Evolutionary conservation across 1,139 yeast species (phyloP), one percentile per base, ranked within the genome.

Genomic region (Starmera stellimalicola): DNA sequence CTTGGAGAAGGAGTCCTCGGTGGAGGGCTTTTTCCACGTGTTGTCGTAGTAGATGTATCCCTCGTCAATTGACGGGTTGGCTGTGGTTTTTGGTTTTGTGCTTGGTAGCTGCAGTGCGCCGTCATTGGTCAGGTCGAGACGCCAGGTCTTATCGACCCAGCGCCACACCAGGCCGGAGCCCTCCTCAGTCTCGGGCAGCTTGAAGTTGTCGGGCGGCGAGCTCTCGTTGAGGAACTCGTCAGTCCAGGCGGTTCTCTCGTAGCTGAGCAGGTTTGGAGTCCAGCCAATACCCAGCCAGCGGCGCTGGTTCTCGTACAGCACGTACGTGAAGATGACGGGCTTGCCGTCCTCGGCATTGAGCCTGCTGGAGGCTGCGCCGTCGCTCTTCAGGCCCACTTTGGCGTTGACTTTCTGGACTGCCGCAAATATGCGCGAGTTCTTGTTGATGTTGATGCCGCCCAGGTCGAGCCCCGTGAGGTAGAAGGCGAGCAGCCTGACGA

Each of bases 251-350:
- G 95, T 77, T 51, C 98, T 71, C 57, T 91, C 98, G 54, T 91
- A 91, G 24, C 94, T 80, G 41, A 91, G 65, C 52, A 91, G 66
- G 51, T 87, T 87, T 7, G 93, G 68, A 0, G 98, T 88, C 98
- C 98, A 91, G 10, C 98, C 98, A 48, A 91, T 84, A 9, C 97
- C 98, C 30, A 91, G 66, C 98, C 98, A 91, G 48, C 94, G 77
- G 51, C 98, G 75, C 60, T 91, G 98, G 55, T 91, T 91, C 57
- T 91, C 98, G 57, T 78, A 87, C n/a, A 91, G 67, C 3, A 85
- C 95, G 55, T 84, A 91, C 6, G 96, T 85, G 55, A 88, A 91
- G 40, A 88, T 64, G 18, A 83, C 88, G 5, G 94, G 84, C 42
- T 74, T 75, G 6, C 67, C 69, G 20, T 68, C 68, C 42, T 60